Evolutionary conservation across 1,139 yeast species (phyloP), one percentile per base, ranked within the genome.

Genomic region (Debaryomycetaceae sp.): DNA sequence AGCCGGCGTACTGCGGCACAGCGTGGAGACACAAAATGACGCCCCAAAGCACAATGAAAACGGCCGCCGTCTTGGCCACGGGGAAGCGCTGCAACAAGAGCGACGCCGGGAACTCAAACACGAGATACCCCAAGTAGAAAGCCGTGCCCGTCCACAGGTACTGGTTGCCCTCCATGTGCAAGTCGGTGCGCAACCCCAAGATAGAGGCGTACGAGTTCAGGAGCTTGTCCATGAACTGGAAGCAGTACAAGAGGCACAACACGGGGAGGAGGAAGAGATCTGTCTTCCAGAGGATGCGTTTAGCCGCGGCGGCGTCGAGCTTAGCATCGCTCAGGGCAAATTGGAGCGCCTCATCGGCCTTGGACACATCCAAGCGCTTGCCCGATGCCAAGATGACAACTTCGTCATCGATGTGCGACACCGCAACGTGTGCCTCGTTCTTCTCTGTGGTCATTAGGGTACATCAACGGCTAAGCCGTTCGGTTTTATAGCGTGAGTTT

Each of bases 181-280:
- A 50, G 34, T 64, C 71, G 3, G 43, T 46, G 38, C 62, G 49
- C 19, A 75, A 57, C 3, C 81, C 81, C 61, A 75, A 61, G 29
- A 77, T 64, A 1, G 83, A 68, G 3, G 82, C 81, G 31, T 65
- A 67, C 11, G 75, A 56, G 20, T 62, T 70, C n/a, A 81, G 55
- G 12, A 61, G 52, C 45, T 78, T 78, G 48, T 78, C 84, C 74
- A 77, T 72, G 37, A 64, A 73, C 49, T 77, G 83, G 23, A 65
- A 53, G 5, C 75, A 63, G 49, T 75, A 74, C 14, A 75, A 46
- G 11, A 71, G 36, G 43, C 77, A 68, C 58, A 75, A 55, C 29
- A 75, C 38, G 0, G 81, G 76, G 42, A 71, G 54, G 36, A 77
- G 45, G 40, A 53, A 66, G 10, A 62, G 26, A 44, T 77, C 83